Conservation (phyloP, 495 filamentous ascomycete genomes). For the Aspergillus funiculosus region DNA sequence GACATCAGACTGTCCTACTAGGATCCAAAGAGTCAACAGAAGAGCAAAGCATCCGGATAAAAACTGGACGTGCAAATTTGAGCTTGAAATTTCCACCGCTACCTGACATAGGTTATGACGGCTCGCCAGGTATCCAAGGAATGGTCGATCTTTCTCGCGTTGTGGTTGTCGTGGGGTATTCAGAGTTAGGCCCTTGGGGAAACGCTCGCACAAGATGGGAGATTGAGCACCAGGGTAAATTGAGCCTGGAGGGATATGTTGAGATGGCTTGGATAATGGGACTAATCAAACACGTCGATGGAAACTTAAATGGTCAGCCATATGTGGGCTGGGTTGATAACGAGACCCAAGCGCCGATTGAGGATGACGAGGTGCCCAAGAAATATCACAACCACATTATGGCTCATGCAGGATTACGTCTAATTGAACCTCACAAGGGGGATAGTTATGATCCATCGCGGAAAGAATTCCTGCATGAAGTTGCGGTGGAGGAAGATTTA, state of each 20-base stretch:
- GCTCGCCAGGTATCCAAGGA: constrained; percentile 56
- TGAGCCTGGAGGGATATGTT: constrained; percentile 96
- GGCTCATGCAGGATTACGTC: constrained; percentile 90
- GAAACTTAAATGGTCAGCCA: constrained; percentile 85
- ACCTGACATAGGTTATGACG: constrained; percentile 45
- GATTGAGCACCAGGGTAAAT: constrained; percentile 93
- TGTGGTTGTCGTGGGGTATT: constrained; percentile 92
- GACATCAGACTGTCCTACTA: constrained; percentile 31
- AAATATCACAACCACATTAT: constrained; percentile 95
- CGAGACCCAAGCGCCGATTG: constrained; percentile 87
- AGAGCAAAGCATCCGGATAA: constrained; percentile 44
- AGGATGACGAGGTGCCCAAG: constrained; percentile 90
- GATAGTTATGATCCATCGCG: constrained; percentile 91
- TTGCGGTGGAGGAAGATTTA: constrained; percentile 91
- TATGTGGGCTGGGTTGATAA: constrained; percentile 97
- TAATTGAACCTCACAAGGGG: constrained; percentile 93
- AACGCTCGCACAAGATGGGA: constrained; percentile 97
- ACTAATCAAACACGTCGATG: constrained; percentile 95
- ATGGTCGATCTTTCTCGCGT: constrained; percentile 98
- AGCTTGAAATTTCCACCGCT: constrained; percentile 76
- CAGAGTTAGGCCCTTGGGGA: constrained; percentile 95
- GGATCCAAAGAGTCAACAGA: constrained; percentile 77
- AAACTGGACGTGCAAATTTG: constrained; percentile 71
- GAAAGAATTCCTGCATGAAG: constrained; percentile 95
- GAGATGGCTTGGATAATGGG: constrained; percentile 99